Percentiles rank a stretch among this genome's conserved stretches.
These are phyloP conservation scores for Calycina herbarum DNA, from an alignment of 2,329 filamentous ascomycete genomes.

Conservation along the genomic window DNA sequence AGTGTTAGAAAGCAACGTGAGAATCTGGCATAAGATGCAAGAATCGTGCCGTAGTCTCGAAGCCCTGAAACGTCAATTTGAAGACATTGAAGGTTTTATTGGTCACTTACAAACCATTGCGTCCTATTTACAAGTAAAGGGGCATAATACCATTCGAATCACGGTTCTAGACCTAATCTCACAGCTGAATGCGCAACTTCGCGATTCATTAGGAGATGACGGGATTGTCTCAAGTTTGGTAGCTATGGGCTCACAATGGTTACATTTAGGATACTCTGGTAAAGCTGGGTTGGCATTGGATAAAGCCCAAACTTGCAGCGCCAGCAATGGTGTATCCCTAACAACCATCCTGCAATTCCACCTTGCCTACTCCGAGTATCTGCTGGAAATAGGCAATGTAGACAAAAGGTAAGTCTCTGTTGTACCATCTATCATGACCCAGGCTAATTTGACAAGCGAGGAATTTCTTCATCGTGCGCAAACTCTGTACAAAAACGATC, in stretches of 20 bases:
- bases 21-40: constrained; percentile 42
- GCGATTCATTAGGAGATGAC: constrained; percentile 43
- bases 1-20: constrained; percentile 26
- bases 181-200: constrained; percentile 46
- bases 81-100: constrained; percentile 50
- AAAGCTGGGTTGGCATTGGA: constrained; percentile 59
- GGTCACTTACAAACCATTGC: constrained; percentile 52
- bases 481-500: constrained; percentile 29
- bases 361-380: constrained; percentile 73
- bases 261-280: constrained; percentile 59
- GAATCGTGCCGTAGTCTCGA: constrained; percentile 45
- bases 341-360: constrained; percentile 58
- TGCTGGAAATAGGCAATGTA: constrained; percentile 64
- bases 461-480: constrained; percentile 33
- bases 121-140: constrained; percentile 58
- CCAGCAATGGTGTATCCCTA: constrained; percentile 42
- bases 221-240: constrained; percentile 41
- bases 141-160: constrained; percentile 50
- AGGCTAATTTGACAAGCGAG: constrained; percentile 27
- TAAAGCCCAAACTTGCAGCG: constrained; percentile 53
- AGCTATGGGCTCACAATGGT: constrained; percentile 53
- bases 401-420: constrained; percentile 54
- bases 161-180: constrained; percentile 50
- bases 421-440: not conserved
- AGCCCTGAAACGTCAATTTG: constrained; percentile 46